Conservation (phyloP, 2,329 filamentous ascomycete genomes). For the Shiraia sp. region DNA sequence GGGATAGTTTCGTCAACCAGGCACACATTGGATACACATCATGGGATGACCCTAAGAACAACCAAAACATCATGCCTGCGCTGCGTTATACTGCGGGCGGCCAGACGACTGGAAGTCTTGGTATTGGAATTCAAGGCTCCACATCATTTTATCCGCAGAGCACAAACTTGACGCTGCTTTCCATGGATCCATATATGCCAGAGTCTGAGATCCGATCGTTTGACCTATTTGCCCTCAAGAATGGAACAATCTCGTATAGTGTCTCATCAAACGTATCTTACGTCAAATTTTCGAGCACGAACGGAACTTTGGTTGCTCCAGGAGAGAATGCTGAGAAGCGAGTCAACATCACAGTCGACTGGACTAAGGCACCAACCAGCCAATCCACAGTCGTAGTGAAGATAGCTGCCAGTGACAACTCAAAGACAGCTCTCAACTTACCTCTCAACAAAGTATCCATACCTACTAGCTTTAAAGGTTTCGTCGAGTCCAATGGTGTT, state of each 20-base stretch:
- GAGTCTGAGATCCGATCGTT: slow-evolving; percentile 8
- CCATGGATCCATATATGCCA: slow-evolving; percentile 12
- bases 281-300: slow-evolving; percentile 8
- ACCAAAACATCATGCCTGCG: slow-evolving; percentile 1
- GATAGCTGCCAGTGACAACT: slow-evolving; percentile 6
- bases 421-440: slow-evolving; percentile 6
- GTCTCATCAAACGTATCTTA: slow-evolving; percentile 8
- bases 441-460: slow-evolving; percentile 9
- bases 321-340: slow-evolving; percentile 10
- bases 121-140: slow-evolving; percentile 62
- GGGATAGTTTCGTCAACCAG: slow-evolving; percentile 22
- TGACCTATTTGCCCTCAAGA: slow-evolving; percentile 12
- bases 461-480: slow-evolving; percentile 13
- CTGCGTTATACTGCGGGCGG: slow-evolving; percentile 47
- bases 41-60: slow-evolving; percentile 9
- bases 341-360: slow-evolving; percentile 12
- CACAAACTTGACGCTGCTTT: slow-evolving; percentile 12
- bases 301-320: slow-evolving; percentile 6
- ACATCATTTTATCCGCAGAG: slow-evolving; percentile 67
- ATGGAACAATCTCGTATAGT: slow-evolving; percentile 6
- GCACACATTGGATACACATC: slow-evolving; percentile 17
- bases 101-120: slow-evolving; percentile 48
- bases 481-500: slow-evolving; percentile 15
- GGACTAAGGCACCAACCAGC: slow-evolving; percentile 6
- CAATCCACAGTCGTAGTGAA: slow-evolving; percentile 7